Percentiles rank a stretch among this genome's conserved stretches.
phyloP scores from a whole-genome alignment of 108 stramenopile genomes.

The Pseudonitzschia multiseries region DNA sequence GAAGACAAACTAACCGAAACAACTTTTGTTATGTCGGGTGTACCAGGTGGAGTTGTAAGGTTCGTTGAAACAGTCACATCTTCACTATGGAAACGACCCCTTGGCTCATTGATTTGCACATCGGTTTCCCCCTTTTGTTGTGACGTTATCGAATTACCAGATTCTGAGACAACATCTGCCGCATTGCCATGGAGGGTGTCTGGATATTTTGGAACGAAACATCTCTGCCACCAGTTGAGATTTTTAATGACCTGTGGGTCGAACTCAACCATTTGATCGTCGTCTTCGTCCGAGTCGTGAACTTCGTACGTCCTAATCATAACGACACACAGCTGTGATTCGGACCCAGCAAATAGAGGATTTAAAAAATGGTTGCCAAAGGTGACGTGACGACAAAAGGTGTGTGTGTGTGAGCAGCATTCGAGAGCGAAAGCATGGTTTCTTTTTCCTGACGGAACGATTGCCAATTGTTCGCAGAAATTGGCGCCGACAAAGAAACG shows the following conservation, averaged over 20 bases:
- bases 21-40: slow-evolving; percentile 9
- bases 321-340: slow-evolving; percentile 42
- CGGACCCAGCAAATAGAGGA: too few relatives aligned
- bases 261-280: slow-evolving; percentile 13
- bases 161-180: slow-evolving; percentile 6
- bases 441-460: too few relatives aligned
- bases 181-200: neutral
- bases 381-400: too few relatives aligned
- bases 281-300: slow-evolving; percentile 29
- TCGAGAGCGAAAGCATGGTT: neutral
- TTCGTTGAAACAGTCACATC: slow-evolving; percentile 30
- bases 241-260: slow-evolving; percentile 10
- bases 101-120: neutral
- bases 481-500: neutral
- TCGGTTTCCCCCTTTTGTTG: neutral
- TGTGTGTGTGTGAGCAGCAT: too few relatives aligned
- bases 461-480: neutral
- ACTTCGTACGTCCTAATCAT: slow-evolving; percentile 57
- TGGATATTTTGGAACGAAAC: slow-evolving; percentile 28
- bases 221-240: slow-evolving; percentile 20
- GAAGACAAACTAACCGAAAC: neutral
- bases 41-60: slow-evolving; percentile 23
- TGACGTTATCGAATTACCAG: slow-evolving; percentile 2
- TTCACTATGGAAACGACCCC: slow-evolving; percentile 26
- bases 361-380: too few relatives aligned